These are phyloP conservation scores for Pulveroboletus ravenelii DNA, from an alignment of 768 basidiomycete genomes.

Conservation along the genomic window DNA sequence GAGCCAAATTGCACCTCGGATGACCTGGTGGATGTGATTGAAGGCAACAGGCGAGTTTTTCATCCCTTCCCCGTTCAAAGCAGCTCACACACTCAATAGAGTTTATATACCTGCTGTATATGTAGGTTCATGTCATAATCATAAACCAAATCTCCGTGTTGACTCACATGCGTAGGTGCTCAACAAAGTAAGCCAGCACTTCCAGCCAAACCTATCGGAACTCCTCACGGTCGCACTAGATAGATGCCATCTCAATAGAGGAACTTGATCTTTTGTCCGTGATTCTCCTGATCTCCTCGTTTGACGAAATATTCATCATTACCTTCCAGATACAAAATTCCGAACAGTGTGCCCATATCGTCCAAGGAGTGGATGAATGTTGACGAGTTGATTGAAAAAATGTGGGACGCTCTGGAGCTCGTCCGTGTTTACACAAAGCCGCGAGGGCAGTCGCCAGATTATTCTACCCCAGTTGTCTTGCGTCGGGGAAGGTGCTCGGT, in stretches of 20 bases:
- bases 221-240: conserved; percentile 40
- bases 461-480: conserved; percentile 84
- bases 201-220: neutral
- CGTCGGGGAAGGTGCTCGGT: conserved; percentile 57
- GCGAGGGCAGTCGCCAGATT: conserved; percentile 86
- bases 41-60: conserved; percentile 72
- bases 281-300: conserved; percentile 4
- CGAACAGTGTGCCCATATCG: conserved; percentile 90
- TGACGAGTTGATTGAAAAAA: conserved; percentile 86
- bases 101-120: conserved; percentile 93
- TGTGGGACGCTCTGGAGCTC: conserved; percentile 92
- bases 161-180: conserved; percentile 47
- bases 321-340: conserved; percentile 76
- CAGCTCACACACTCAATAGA: conserved; percentile 35
- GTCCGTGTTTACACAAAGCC: conserved; percentile 98
- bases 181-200: conserved; percentile 59
- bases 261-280: conserved; percentile 85
- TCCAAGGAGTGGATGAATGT: conserved; percentile 95
- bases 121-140: conserved; percentile 40
- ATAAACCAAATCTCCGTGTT: neutral
- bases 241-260: conserved; percentile 97
- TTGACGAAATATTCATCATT: neutral
- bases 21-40: conserved; percentile 95
- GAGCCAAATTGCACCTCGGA: conserved; percentile 90
- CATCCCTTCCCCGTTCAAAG: neutral